Base-by-base conservation (phyloP, 2,329 filamentous ascomycete genomes). In the Fusarium nelsonii region DNA sequence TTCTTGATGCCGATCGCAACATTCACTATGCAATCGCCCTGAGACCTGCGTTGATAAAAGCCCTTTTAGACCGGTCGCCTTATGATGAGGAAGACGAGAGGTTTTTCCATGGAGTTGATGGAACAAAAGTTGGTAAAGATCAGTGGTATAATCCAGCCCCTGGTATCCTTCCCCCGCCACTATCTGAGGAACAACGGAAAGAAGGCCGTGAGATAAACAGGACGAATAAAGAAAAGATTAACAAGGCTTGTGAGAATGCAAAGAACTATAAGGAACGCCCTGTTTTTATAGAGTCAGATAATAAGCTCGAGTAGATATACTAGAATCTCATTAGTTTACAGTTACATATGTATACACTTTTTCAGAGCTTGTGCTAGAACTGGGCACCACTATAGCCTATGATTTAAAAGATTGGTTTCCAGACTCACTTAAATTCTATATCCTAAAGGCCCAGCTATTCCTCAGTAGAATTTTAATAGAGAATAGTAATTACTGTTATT, bases 1-100 rank as follows among this genome's bases (percentile, higher is more conserved):
- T 36, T 4, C 28, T 62, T 2, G 58, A 62, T 16, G 58, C 56
- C 4, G 45, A 62, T 40, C 39, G 46, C 6, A 61, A 53, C 1
- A 40, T 62, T 2, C 45, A 45, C 7, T 32, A 53, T 14, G 58
- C 56, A 1, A n/a, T 53, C 0, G 26, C 45, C 4, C 8, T 62
- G 0, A 36, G 56, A 2, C 58, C 39, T 30, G 34, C 33, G 8
- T 23, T 62, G 1, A 45, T 62, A 0, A 62, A 62, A 8, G 56
- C 56, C 2, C 23, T 61, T 0, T 16, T 62, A 2, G 56, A 61
- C 14, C 45, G 58, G 0, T 10, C 20, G 0, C 58, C 58, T 3
- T 46, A 62, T 16, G 28, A 62, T 1, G 7, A 3, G 2, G 56
- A 45, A 2, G 45, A 34, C 2, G 56, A 62, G 9, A 18, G 3